Evolutionary conservation across 306 rosid genomes (phyloP), one percentile per base, ranked within the genome.

Genomic region (Quercus berberidifolia): DNA sequence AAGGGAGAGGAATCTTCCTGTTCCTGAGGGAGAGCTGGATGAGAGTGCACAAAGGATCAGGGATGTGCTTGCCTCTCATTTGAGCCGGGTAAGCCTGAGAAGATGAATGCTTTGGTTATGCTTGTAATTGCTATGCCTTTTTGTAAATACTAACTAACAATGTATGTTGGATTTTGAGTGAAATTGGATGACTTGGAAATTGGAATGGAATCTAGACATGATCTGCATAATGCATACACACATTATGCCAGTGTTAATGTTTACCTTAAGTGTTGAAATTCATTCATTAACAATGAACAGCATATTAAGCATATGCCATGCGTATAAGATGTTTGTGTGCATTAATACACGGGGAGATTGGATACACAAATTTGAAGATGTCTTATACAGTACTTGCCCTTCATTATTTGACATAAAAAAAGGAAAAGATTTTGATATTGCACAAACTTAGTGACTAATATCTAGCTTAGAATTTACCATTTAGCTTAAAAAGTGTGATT

Each of bases 11-110:
- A 79, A 55, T 64, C 56, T 85, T 79, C 64, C 83, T 67, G 85
- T 79, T 75, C 84, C 64, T 62, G 86, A 87, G 54, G 96, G 96
- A 31, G 80, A 81, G 54, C 62, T 72, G 43, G 85, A 89, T 71
- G 93, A 87, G 84, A 86, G 80, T 84, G 97, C 91, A 3, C 41
- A 76, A 80, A 83, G 80, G 76, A 84, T 83, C 38, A 92, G 98
- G 88, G 94, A 88, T 26, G 88, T 87, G 5, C 90, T 92, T 72
- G 96, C 97, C 56, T 67, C 73, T 83, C 90, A 94, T 76, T 87
- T 94, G 90, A 86, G 86, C 83, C 84, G 84, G 84, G 85, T 80
- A 77, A 90, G 82, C 69, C 17, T 75, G 19, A 87, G 87, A 89
- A 87, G 86, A 88, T 92, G 87, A 90, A 73, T 69, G 63, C 51